Conservation (phyloP, 768 basidiomycete genomes). For the Hemileccinum rubropunctum region DNA sequence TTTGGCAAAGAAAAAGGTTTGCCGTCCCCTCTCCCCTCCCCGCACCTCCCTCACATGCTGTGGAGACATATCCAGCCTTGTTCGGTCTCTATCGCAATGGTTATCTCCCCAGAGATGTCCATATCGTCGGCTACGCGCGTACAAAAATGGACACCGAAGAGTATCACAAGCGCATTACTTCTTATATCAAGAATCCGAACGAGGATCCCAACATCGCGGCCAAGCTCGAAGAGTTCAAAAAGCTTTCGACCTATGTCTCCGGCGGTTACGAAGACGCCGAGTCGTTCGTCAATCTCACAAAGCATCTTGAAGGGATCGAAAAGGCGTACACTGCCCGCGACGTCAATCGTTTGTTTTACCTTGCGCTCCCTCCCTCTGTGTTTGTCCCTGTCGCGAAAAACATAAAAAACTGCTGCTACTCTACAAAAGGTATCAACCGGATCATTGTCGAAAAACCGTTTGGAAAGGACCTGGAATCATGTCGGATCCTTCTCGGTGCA, state of each 20-base stretch:
- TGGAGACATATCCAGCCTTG: slow-evolving; percentile 90
- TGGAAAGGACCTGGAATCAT: slow-evolving; percentile 89
- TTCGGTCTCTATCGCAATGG: slow-evolving; percentile 82
- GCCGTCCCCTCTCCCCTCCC: background rate
- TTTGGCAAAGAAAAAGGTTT: slow-evolving; percentile 97
- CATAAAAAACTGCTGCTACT: slow-evolving; percentile 80
- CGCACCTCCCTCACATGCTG: slow-evolving; percentile 39
- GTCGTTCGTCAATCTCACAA: slow-evolving; percentile 75
- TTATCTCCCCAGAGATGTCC: slow-evolving; percentile 77
- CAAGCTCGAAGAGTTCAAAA: slow-evolving; percentile 82
- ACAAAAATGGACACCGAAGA: slow-evolving; percentile 90
- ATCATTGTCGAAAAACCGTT: slow-evolving; percentile 99
- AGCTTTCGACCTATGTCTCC: slow-evolving; percentile 73
- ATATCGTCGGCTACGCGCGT: slow-evolving; percentile 95
- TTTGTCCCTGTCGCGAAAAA: slow-evolving; percentile 88
- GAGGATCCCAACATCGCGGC: slow-evolving; percentile 55
- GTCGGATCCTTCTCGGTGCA: slow-evolving; percentile 68
- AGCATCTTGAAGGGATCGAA: slow-evolving; percentile 78
- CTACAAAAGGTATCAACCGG: slow-evolving; percentile 71
- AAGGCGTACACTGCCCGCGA: slow-evolving; percentile 57
- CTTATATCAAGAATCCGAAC: slow-evolving; percentile 80
- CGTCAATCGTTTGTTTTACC: slow-evolving; percentile 89
- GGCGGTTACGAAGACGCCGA: slow-evolving; percentile 86
- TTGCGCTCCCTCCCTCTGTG: slow-evolving; percentile 96
- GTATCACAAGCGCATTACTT: slow-evolving; percentile 79